Base-by-base conservation (phyloP, 208 protist genomes). In the Herpetomonas samuelpessoai region DNA sequence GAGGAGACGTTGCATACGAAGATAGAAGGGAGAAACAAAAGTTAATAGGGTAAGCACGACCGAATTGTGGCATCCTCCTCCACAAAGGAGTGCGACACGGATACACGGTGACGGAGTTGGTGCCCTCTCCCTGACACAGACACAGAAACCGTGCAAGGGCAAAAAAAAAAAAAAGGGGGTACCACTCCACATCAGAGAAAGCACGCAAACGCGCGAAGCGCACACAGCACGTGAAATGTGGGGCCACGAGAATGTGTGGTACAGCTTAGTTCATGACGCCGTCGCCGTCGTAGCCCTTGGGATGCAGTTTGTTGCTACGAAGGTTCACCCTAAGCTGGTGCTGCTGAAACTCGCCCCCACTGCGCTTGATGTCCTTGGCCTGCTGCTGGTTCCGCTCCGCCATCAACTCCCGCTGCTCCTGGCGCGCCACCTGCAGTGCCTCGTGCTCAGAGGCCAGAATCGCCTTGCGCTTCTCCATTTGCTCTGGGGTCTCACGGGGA, bases 201-300 rank as follows among this genome's bases (percentile, higher is more conserved):
- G 45, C 4, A 4, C 60, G 65, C 44, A 54, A 26, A 71, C 44
- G 65, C 0, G 38, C 9, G 39, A 19, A 18, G 18, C 58, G n/a
- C n/a, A n/a, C n/a, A n/a, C n/a, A n/a, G n/a, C n/a, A n/a, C n/a
- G n/a, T n/a, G n/a, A n/a, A n/a, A n/a, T n/a, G n/a, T n/a, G n/a
- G n/a, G n/a, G n/a, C n/a, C n/a, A n/a, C n/a, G n/a, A n/a, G n/a
- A n/a, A n/a, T n/a, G n/a, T n/a, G n/a, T n/a, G n/a, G n/a, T n/a
- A n/a, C n/a, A n/a, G n/a, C n/a, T n/a, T 54, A 31, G 19, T 48
- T 48, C 57, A 78, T 71, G 52, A 77, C 71, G 62, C 65, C 80
- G 57, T 86, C 88, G 24, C 91, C 91, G 75, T 96, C 91, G 68
- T 90, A 96, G 19, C 91, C 91, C 76, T 93, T 96, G 19, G 85